A percentile compares a stretch with the other conserved stretches of the same genome.
These are phyloP conservation scores for Achaetomium macrosporum DNA, from an alignment of 2,329 filamentous ascomycete genomes.

Conservation along the genomic window DNA sequence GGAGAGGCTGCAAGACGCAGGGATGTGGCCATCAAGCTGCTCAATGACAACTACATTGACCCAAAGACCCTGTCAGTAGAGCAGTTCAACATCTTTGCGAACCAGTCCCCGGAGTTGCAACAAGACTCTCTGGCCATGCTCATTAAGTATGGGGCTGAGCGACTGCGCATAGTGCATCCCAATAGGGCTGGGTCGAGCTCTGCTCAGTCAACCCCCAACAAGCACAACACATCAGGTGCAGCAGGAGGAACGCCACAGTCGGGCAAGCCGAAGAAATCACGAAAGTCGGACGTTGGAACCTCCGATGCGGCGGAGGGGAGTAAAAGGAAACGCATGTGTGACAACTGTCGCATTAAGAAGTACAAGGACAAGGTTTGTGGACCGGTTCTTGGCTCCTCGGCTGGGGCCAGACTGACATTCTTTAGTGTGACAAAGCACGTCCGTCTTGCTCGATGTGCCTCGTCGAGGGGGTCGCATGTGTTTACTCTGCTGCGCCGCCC, in stretches of 20 bases:
- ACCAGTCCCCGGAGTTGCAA: slow-evolving; percentile 52
- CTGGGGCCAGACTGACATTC: slow-evolving; percentile 16
- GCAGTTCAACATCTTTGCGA: slow-evolving; percentile 55
- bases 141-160: slow-evolving; percentile 51
- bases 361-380: slow-evolving; percentile 32
- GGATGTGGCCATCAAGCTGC: slow-evolving; percentile 43
- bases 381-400: neutral
- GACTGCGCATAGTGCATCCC: slow-evolving; percentile 52
- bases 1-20: slow-evolving; percentile 46
- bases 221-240: slow-evolving; percentile 16
- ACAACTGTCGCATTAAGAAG: slow-evolving; percentile 33
- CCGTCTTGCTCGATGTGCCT: slow-evolving; percentile 37
- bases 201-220: slow-evolving; percentile 22
- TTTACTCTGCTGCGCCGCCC: slow-evolving; percentile 34
- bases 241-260: neutral
- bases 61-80: slow-evolving; percentile 47
- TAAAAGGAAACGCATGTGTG: slow-evolving; percentile 32
- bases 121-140: slow-evolving; percentile 51
- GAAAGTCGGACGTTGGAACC: slow-evolving; percentile 18
- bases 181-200: slow-evolving; percentile 31
- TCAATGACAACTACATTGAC: slow-evolving; percentile 44
- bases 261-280: slow-evolving; percentile 25
- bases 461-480: slow-evolving; percentile 30
- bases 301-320: slow-evolving; percentile 10
- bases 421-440: slow-evolving; percentile 37